Evolutionary conservation across 306 rosid genomes (phyloP), one percentile per base, ranked within the genome.

Genomic region (Ammopiptanthus mongolicus): DNA sequence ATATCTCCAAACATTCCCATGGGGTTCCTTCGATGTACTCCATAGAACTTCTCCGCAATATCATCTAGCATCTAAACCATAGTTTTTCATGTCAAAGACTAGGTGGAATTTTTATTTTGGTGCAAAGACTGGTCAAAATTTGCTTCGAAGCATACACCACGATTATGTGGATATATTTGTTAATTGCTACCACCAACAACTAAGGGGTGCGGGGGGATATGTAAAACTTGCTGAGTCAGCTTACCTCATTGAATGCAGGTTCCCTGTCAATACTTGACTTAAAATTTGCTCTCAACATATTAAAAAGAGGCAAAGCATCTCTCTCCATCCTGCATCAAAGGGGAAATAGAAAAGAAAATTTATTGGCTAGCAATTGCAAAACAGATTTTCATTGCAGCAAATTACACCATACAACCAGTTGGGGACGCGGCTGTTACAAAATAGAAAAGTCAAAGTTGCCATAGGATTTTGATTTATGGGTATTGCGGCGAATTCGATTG

Each of bases 1-100:
- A 96, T 92, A 80, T 96, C 99, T 46, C 97, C 97, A 52, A 96
- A 92, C 93, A 96, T 84, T 19, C 99, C 99, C 90, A 96, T 73
- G 1, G 99, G 97, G 79, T 89, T 96, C 83, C 84, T 90, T 62
- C 97, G 86, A 29, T 86, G 88, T 46, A 96, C 97, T 69, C 96
- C 96, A 56, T 82, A 96, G 81, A 92, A 92, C 79, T 81, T 96
- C 86, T 87, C 93, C 2, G 92, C 97, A 36, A 92, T 84, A 23
- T 90, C 97, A 75, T 96, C 99, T 23, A 90, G 88, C 90, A 96
- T 87, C 99, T 96, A 78, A 73, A 81, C 60, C 85, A 81, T 60
- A 78, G 68, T 44, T 55, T 59, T 73, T 80, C 65, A 69, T 15
- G 79, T 90, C 69, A 91, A 84, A 79, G 33, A 66, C 66, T 18